Evolutionary conservation across 2,329 filamentous ascomycete genomes (phyloP).

Genomic region (Emydomyces testavorans): DNA sequence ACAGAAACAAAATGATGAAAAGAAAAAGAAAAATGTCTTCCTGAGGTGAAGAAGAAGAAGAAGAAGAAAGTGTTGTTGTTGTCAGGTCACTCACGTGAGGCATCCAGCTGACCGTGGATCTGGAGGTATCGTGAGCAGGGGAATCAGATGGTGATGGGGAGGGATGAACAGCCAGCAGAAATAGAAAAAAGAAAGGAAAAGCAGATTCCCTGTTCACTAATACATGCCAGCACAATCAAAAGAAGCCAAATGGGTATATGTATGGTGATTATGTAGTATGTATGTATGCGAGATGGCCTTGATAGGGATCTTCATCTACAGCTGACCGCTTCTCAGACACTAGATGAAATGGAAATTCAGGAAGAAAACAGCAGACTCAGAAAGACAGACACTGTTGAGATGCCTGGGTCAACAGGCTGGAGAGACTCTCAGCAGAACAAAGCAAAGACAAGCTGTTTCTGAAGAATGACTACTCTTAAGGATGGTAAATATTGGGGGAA

Average conservation of each 20-base stretch:
- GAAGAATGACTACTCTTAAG: too few relatives aligned
- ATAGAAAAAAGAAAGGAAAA: constrained; percentile 5
- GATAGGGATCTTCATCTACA: background rate
- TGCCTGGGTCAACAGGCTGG: background rate
- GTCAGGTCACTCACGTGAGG: constrained; percentile 8
- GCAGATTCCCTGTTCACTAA: background rate
- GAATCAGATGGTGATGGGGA: background rate
- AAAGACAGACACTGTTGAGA: background rate
- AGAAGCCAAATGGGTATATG: constrained; percentile 9
- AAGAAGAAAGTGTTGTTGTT: constrained; percentile 2
- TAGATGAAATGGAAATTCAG: too few relatives aligned
- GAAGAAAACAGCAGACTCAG: too few relatives aligned
- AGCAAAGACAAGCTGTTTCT: too few relatives aligned
- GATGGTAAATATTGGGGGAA: background rate
- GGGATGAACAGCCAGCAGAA: background rate
- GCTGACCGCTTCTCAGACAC: constrained; percentile 4
- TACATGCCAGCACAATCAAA: constrained; percentile 1
- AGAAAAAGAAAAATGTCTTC: background rate
- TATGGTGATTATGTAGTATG: too few relatives aligned
- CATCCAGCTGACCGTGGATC: constrained; percentile 6
- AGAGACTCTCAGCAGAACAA: background rate
- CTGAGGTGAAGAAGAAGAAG: background rate
- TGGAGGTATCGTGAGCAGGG: constrained; percentile 1
- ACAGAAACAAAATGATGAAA: background rate
- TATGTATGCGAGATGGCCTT: background rate